Evolutionary conservation across 2,329 filamentous ascomycete species (phyloP).

Genomic region (Ustulina deusta): DNA sequence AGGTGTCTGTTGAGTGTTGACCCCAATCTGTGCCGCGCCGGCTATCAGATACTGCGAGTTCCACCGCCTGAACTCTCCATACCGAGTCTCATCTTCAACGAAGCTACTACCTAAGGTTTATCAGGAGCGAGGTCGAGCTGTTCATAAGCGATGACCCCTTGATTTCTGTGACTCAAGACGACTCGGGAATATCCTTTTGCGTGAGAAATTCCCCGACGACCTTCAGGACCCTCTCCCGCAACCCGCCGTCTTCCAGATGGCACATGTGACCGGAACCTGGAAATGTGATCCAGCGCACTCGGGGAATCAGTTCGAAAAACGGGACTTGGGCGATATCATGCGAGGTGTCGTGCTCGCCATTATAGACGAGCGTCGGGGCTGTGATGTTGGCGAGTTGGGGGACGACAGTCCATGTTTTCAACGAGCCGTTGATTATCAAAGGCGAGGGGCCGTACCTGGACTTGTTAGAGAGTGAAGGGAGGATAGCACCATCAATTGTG

Average conservation of each 20-base stretch:
- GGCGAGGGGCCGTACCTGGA: neutral
- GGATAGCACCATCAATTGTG: no score
- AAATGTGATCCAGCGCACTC: constrained; percentile 45
- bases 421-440: neutral
- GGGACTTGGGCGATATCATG: constrained; percentile 44
- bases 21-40: no score
- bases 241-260: constrained; percentile 40
- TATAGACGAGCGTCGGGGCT: constrained; percentile 44
- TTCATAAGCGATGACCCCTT: no score
- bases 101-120: no score
- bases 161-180: no score
- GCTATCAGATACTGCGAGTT: no score
- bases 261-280: constrained; percentile 42
- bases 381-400: constrained; percentile 41
- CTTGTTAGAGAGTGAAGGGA: neutral
- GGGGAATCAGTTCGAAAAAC: constrained; percentile 45
- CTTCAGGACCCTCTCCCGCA: constrained; percentile 41
- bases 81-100: no score
- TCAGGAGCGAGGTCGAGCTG: no score
- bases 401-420: constrained; percentile 27
- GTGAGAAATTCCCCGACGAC: constrained; percentile 28
- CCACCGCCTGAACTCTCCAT: no score
- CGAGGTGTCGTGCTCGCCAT: constrained; percentile 46
- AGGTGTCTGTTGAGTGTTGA: no score
- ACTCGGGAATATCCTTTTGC: constrained; percentile 14